These are phyloP conservation scores for Coniosporium uncinatum DNA, from an alignment of 2,329 filamentous ascomycete species.

Conservation along the genomic window DNA sequence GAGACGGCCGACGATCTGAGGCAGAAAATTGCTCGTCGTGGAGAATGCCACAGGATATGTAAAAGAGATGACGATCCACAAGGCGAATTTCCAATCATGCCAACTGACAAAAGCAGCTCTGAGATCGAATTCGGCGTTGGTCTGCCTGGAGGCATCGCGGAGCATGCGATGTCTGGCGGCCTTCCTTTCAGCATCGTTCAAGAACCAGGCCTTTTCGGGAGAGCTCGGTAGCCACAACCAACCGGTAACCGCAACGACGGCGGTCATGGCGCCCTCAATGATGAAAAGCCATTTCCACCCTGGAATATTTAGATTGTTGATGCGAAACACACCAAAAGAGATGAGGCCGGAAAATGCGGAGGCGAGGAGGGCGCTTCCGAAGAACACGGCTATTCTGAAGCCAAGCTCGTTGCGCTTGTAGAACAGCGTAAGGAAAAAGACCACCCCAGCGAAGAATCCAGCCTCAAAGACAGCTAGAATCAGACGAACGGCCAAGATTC, in stretches of 20 bases:
- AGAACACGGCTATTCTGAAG: constrained; percentile 66
- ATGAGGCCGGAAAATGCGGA: constrained; percentile 58
- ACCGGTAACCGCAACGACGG: constrained; percentile 56
- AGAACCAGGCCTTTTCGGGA: constrained; percentile 58
- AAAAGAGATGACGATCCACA: constrained; percentile 50
- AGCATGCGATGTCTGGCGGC: constrained; percentile 71
- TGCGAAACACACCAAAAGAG: constrained; percentile 56
- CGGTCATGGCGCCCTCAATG: constrained; percentile 51
- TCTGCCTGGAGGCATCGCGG: constrained; percentile 64
- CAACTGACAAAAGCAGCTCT: constrained; percentile 46
- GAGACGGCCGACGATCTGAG: constrained; percentile 49
- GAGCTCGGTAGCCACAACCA: constrained; percentile 64
- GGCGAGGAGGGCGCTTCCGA: constrained; percentile 70
- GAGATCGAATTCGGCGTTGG: constrained; percentile 49
- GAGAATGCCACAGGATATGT: constrained; percentile 55
- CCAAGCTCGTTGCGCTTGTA: constrained; percentile 69
- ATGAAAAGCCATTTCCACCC: constrained; percentile 64
- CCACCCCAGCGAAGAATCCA: constrained; percentile 65
- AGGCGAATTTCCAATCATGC: too few relatives aligned
- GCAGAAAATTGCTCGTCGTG: constrained; percentile 50
- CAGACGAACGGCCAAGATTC: constrained; percentile 63
- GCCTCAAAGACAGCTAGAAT: constrained; percentile 60
- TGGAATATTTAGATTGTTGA: constrained; percentile 44
- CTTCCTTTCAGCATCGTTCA: constrained; percentile 58
- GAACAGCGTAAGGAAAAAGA: constrained; percentile 55